Evolutionary conservation across 116 monocot genomes (phyloP).

Genomic region (Zostera marina): DNA sequence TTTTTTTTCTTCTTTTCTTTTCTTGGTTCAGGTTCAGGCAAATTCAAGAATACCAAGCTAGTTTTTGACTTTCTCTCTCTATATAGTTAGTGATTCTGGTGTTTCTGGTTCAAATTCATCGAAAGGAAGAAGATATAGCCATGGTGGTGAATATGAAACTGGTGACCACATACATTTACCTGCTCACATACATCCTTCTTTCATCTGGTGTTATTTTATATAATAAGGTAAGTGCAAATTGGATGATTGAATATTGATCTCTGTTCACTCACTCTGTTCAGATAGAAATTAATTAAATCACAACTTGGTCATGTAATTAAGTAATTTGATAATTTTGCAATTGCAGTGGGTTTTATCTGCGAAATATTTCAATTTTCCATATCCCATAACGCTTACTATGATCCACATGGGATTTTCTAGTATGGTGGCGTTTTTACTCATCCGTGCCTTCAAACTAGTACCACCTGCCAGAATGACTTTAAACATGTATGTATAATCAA

Average conservation of each 20-base stretch:
- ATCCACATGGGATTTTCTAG: slow-evolving; percentile 99
- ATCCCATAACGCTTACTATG: slow-evolving; percentile 94
- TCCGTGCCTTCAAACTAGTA: slow-evolving; percentile 95
- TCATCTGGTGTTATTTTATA: slow-evolving; percentile 63
- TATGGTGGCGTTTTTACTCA: slow-evolving; percentile 62
- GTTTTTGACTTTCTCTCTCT: too few relatives aligned
- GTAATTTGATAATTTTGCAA: background rate
- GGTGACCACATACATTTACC: slow-evolving; percentile 42
- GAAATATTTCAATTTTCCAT: slow-evolving; percentile 94
- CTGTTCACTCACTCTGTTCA: too few relatives aligned
- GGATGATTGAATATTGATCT: too few relatives aligned
- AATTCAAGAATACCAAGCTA: too few relatives aligned
- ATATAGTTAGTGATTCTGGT: too few relatives aligned
- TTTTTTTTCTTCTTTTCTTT: too few relatives aligned
- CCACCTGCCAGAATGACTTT: slow-evolving; percentile 92
- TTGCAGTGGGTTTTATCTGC: slow-evolving; percentile 96
- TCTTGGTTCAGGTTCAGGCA: too few relatives aligned
- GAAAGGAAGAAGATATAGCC: too few relatives aligned
- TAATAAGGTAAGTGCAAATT: slow-evolving; percentile 51
- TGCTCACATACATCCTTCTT: slow-evolving; percentile 43
- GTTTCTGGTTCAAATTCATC: too few relatives aligned
- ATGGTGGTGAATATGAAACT: slow-evolving; percentile 34
- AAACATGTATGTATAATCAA: slow-evolving; percentile 53
- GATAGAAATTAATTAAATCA: too few relatives aligned
- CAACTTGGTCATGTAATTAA: too few relatives aligned